Evolutionary conservation across 345 rosid species (phyloP), one percentile per base, ranked within the genome.

Genomic region (Hibiscus tridactylites): DNA sequence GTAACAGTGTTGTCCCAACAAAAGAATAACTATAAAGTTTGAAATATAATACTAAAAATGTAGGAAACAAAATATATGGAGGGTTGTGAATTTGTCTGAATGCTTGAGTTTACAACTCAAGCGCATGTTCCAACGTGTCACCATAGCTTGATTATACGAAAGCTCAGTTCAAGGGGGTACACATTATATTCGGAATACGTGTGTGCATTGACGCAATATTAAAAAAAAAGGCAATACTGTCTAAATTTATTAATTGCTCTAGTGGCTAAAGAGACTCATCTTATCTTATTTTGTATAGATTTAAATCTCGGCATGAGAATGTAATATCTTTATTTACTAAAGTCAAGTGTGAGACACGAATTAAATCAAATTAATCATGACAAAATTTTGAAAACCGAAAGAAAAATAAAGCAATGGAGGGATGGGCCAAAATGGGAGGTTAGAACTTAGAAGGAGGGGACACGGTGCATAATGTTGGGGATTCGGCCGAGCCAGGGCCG

Each of bases 391-490:
- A 28, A 28, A 28, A 28, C 29, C 1, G 3, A 28, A 28, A 28
- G 0, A 28, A 28, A 28, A 28, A 28, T 2, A 4, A 33, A 3
- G 47, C 0, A 44, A 9, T 5, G 56, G 6, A 50, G 79, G 79
- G 71, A 28, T 82, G 73, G 78, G 64, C 37, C 5, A 28, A 58
- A 11, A 28, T 44, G 31, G 10, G 61, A 57, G 57, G 42, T 28
- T 44, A 42, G 31, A 4, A 28, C 33, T 28, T 44, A 42, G 31
- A 4, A 28, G 6, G 68, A 68, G 79, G 79, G 60, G 83, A 82
- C 80, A 78, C n/a, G 79, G 76, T 68, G 85, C 86, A 78, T 74
- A 71, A 78, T 72, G 61, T 79, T 66, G 76, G 85, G 86, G 88
- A 87, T 83, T 68, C 73, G 81, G 69, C 80, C 8, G 80, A 83